Base-by-base conservation (phyloP, 1,284 basidiomycete genomes). In the Pascua guehoae region DNA sequence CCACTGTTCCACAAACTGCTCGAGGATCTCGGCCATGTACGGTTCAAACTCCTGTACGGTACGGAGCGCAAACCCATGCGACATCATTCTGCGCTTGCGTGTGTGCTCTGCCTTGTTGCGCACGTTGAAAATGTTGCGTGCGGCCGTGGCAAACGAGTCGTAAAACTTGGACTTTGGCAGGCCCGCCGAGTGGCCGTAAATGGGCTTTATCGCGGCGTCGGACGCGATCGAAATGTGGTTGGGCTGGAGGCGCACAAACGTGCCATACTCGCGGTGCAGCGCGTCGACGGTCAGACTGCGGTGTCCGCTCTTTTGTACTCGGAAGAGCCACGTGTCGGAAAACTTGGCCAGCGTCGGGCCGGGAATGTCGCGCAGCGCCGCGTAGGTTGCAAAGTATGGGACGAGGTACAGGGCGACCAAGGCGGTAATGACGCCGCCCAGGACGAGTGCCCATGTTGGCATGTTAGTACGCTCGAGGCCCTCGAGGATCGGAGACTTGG, bases 201-300 rank as follows among this genome's bases (percentile, higher is more conserved):
- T 81, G 61, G 85, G 72, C 58, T 82, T 83, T 18, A 93, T 81
- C 0, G 89, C 90, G 0, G 84, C 84, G 0, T 89, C 88, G 70
- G 90, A 86, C n/a, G 88, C 84, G 55, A 94, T 82, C 5, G 89
- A 91, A 18, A 92, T 78, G 68, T 93, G 89, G 72, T 92, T 91
- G 0, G 91, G 91, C 0, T 89, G 88, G 57, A 95, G 79, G 62
- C 91, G 87, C n/a, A 92, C 87, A 53, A 91, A 81, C 2, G 83
- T 83, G 42, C 89, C 89, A 62, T 90, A 83, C 78, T 85, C 85
- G 70, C 82, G 65, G 74, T 95, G 91, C 66, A 88, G 76, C 60
- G 84, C 72, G 68, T 95, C 89, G 3, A 95, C 85, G 3, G 81
- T 77, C 65, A 88, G 84, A 18, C 85, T 90, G 47, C 91, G 84